Base-by-base conservation (phyloP, 805 yeast species). In the Lachancea fermentati region DNA sequence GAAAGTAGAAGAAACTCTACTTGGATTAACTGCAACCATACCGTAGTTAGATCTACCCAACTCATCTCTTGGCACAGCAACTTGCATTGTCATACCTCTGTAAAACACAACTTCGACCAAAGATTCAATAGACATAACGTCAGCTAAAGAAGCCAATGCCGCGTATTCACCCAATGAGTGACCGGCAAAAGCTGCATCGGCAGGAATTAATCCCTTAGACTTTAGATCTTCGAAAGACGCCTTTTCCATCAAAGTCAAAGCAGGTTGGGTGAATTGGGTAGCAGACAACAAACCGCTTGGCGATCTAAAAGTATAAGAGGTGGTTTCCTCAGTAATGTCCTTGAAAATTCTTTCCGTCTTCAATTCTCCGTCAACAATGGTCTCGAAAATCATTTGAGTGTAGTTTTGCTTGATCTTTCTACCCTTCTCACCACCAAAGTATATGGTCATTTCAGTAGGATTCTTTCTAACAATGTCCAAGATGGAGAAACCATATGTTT, bases 1-100 rank as follows among this genome's bases (percentile, higher is more conserved):
- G 73, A 93, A 93, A 12, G 96, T 85, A 41, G 84, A 69, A 42
- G 85, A 78, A 48, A 93, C 83, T 69, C 99, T 81, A 47, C 94
- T 76, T 58, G 99, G 99, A 72, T 94, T 93, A 44, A 91, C 89
- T 39, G 99, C 99, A 72, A 87, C 78, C 99, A 93, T 93, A 75
- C 97, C 97, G 61, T 93, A 93, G 74, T 93, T 93, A 44, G 98
- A 93, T 71, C 97, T 84, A 36, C 99, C 99, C 37, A 68, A 63
- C 41, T 80, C 77, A 68, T 93, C 99, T 72, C 99, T 84, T 63
- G 97, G 97, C 51, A 93, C 99, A 35, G 98, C 98, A 51, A 93
- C 98, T 73, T 93, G 98, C 99, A 93, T 93, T 36, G 99, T 94
- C 97, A 93, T 93, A 77, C 99, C 99, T 75, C 99, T 83, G 78